Evolutionary conservation across 2,329 filamentous ascomycete genomes (phyloP), one percentile per base, ranked within the genome.

Genomic region (Colletotrichum brevisporum): DNA sequence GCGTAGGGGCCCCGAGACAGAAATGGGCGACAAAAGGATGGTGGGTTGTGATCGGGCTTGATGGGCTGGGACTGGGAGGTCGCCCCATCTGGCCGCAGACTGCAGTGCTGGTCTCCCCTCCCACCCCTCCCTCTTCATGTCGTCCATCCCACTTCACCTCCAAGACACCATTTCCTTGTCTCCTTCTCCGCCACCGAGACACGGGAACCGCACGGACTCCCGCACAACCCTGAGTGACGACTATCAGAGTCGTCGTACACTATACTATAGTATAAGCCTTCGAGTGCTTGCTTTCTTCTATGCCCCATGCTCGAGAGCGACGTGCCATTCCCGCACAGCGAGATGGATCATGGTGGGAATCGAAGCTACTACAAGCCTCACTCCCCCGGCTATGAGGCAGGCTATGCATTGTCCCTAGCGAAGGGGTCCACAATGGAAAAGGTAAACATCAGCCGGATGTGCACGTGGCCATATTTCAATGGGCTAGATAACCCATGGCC

Each of bases 151-250:
- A 67, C 64, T 63, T 63, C 51, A 53, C 53, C 47, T 63, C 45
- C 47, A 67, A 70, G 63, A 39, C 50, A 63, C 63, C 67, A 59
- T 63, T 58, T 63, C 58, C 54, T 64, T 55, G 70, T 51, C 54
- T 36, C 50, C 13, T 50, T 57, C 63, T 69, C 70, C 70, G 68
- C 70, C 70, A 73, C 63, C 71, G 69, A 71, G 56, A 54, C 59
- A 56, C 65, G 62, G 68, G 52, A 71, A 63, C 55, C 71, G 71
- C 71, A 73, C 71, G 70, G 71, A 72, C 71, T 73, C 63, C 71
- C 71, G 71, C 68, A 63, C 68, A 72, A 71, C 70, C 70, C 71
- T 73, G 68, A 64, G 60, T 24, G 58, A 52, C 41, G 57, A 63
- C 51, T 36, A 47, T 63, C 56, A 54, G 54, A 58, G 63, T 52